Percentiles rank a stretch among this genome's conserved stretches.
These are phyloP conservation scores for Cylindrotheca closterium DNA, from an alignment of 108 stramenopile species.

Conservation along the genomic window DNA sequence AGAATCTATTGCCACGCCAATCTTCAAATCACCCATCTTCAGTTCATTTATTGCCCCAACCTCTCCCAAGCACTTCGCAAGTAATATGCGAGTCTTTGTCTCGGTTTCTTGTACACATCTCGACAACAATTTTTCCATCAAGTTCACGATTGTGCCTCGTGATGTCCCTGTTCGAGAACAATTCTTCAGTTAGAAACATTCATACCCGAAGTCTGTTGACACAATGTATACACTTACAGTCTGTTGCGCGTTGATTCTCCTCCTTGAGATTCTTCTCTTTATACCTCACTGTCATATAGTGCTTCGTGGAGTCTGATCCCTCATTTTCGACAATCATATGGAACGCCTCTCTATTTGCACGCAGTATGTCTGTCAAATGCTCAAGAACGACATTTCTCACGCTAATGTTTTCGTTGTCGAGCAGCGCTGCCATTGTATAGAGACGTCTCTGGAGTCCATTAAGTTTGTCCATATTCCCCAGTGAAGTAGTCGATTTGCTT, in stretches of 20 bases:
- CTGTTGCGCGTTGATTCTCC: constrained; percentile 2
- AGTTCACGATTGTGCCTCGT: constrained; percentile 51
- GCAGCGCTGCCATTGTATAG: constrained; percentile 24
- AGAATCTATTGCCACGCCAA: constrained; percentile 14
- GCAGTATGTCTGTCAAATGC: constrained; percentile 68
- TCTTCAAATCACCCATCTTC: constrained; percentile 48
- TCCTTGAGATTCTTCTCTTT: neutral
- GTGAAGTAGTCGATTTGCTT: neutral
- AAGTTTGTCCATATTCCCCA: constrained; percentile 6
- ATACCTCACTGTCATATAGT: constrained; percentile 62
- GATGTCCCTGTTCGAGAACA: constrained; percentile 7
- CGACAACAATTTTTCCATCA: constrained; percentile 63
- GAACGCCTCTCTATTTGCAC: constrained; percentile 69
- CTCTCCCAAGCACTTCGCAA: constrained; percentile 81
- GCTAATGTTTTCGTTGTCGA: constrained; percentile 69
- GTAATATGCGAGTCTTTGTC: constrained; percentile 40
- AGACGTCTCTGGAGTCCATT: constrained; percentile 47
- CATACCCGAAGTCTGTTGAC: neutral
- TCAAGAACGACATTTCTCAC: constrained; percentile 67
- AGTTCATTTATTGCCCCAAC: constrained; percentile 79
- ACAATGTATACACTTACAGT: constrained; percentile 1
- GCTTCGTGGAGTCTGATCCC: constrained; percentile 45
- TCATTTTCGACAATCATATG: constrained; percentile 63
- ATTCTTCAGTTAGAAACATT: neutral
- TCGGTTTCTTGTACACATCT: constrained; percentile 72